Evolutionary conservation across 2,329 filamentous ascomycete genomes (phyloP).

Genomic region (Ascochyta fabae): DNA sequence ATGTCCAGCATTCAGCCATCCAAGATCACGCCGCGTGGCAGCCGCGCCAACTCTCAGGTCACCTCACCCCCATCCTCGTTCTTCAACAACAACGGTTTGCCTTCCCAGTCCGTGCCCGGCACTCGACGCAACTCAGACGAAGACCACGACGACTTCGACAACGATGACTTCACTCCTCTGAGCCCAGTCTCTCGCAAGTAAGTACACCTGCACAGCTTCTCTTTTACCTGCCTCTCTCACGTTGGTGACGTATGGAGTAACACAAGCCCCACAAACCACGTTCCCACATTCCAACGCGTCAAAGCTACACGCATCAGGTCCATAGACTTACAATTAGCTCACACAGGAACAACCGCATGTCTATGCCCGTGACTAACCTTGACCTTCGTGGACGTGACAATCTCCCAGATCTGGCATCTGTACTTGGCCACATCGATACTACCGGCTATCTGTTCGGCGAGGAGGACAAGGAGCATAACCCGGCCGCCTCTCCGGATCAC

Average conservation of each 20-base stretch:
- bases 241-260: conserved; percentile 8
- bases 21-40: conserved; percentile 68
- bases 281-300: conserved; percentile 29
- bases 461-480: conserved; percentile 61
- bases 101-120: conserved; percentile 83
- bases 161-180: conserved; percentile 64
- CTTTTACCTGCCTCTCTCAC: conserved; percentile 10
- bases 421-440: conserved; percentile 83
- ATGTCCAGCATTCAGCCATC: conserved; percentile 79
- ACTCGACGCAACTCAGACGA: conserved; percentile 88
- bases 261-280: conserved; percentile 22
- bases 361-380: conserved; percentile 83
- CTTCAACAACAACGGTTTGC: conserved; percentile 65
- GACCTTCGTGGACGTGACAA: conserved; percentile 67
- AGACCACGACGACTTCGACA: conserved; percentile 83
- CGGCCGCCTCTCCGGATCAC: conserved; percentile 67
- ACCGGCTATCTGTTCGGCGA: conserved; percentile 84
- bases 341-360: conserved; percentile 82
- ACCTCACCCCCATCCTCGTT: conserved; percentile 71
- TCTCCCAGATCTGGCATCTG: conserved; percentile 53
- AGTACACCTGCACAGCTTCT: conserved; percentile 24
- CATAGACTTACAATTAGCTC: conserved; percentile 22
- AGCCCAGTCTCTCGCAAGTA: conserved; percentile 47
- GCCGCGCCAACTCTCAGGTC: conserved; percentile 78
- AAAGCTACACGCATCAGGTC: conserved; percentile 20